Conservation (phyloP, 2,329 filamentous ascomycete genomes). For the Rhytidhysteron rufulum region DNA sequence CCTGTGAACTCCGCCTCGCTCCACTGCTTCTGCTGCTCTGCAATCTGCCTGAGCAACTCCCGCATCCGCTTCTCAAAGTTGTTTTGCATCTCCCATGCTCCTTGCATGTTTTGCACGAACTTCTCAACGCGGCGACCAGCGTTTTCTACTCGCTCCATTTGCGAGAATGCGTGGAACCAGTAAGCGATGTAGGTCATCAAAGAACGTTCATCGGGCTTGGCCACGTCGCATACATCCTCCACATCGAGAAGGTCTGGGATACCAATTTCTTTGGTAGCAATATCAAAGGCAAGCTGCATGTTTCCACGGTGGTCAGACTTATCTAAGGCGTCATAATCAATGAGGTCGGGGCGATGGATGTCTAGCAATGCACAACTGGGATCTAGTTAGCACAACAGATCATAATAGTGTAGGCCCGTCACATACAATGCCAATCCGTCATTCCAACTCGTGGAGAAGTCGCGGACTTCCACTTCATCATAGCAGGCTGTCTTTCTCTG, state of each 20-base stretch:
- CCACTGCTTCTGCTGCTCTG: constrained; percentile 72
- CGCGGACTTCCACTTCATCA: constrained; percentile 89
- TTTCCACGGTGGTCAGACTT: constrained; percentile 93
- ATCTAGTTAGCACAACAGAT: constrained; percentile 8
- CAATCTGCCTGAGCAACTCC: constrained; percentile 71
- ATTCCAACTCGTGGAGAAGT: constrained; percentile 97
- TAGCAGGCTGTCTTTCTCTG: constrained; percentile 98
- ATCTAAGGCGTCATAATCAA: constrained; percentile 92
- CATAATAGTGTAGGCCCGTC: not conserved
- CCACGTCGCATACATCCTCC: constrained; percentile 95
- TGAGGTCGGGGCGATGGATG: constrained; percentile 94
- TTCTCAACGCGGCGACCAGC: constrained; percentile 95
- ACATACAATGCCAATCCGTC: constrained; percentile 81
- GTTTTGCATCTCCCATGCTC: constrained; percentile 99
- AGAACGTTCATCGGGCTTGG: constrained; percentile 91
- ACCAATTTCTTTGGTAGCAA: constrained; percentile 92
- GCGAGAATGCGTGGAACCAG: constrained; percentile 99
- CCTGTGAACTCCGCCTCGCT: constrained; percentile 78
- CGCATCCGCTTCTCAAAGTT: constrained; percentile 90
- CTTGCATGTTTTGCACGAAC: constrained; percentile 98
- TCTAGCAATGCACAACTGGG: constrained; percentile 79
- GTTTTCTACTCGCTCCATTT: constrained; percentile 98
- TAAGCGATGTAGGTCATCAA: constrained; percentile 99
- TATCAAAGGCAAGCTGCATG: constrained; percentile 97
- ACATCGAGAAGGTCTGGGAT: constrained; percentile 95